phyloP scores from a whole-genome alignment of 148 eudicot species.

The Rhododendron ferrugineum region DNA sequence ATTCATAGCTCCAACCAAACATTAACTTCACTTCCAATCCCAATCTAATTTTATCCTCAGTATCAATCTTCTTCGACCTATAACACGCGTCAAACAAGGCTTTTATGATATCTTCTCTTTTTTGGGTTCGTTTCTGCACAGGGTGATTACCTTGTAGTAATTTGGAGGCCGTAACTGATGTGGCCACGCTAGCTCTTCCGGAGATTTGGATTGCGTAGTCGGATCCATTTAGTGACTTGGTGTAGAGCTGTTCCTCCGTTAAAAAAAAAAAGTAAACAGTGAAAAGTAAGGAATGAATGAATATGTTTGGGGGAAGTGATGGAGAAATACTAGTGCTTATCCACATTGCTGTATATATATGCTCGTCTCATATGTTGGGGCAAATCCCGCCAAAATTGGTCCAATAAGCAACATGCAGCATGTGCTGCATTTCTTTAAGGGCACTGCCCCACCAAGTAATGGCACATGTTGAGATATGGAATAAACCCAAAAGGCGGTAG shows the following conservation, averaged over 20 bases:
- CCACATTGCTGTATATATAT: background rate
- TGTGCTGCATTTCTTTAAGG: background rate
- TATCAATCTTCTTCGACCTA: no score
- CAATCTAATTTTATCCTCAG: background rate
- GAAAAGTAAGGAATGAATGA: no score
- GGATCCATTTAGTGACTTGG: no score
- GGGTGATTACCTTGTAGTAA: no score
- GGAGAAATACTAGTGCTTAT: background rate
- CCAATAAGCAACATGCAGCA: background rate
- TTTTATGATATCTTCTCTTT: no score
- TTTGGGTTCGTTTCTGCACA: no score
- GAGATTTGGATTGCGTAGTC: no score
- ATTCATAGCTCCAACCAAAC: no score
- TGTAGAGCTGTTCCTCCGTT: no score
- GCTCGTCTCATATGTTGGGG: background rate
- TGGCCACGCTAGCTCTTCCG: no score
- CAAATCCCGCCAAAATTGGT: constrained; percentile 3
- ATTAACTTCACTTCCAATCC: background rate
- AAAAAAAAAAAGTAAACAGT: no score
- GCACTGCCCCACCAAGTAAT: background rate
- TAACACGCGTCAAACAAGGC: no score
- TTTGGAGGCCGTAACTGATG: rapidly evolving
- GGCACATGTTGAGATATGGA: background rate
- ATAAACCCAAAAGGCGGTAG: background rate
- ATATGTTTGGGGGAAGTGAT: background rate